Evolutionary conservation across 352 stramenopile species (phyloP), one percentile per base, ranked within the genome.

Genomic region (Pythium aristosporum): DNA sequence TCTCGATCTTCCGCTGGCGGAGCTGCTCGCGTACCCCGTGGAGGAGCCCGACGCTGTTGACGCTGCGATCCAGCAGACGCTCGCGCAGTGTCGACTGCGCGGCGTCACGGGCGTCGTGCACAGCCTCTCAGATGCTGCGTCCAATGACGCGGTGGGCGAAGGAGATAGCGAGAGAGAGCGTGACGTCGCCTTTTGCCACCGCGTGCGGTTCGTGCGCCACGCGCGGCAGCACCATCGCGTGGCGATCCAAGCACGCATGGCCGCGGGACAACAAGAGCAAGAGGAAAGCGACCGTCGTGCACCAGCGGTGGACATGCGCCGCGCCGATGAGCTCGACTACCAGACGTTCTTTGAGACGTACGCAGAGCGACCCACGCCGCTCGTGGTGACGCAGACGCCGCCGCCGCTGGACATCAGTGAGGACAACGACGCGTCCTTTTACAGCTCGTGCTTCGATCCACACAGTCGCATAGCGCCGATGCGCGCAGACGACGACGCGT

Each of bases 301-400:
- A 4, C 47, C 36, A n/a, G 16, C 48, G 1, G 37, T 88, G 3
- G 58, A 73, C 1, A 59, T 32, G 28, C 71, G 54, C 39, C 18
- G 34, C 10, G 60, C 41, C 1, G 37, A 63, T 1, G 63, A 78
- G 4, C 10, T 88, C n/a, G 73, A 67, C 42, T 80, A 87, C 41
- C 76, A 91, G 56, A 71, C 72, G 47, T 91, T 91, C 65, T 87
- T 91, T 50, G 77, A 88, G 64, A 68, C 67, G 37, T 88, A 77
- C 54, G 78, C 76, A 4, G 72, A 76, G 68, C 59, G 63, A 9
- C 23, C 51, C 18, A 48, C 46, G 18, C 76, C 82, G 1, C 58
- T 86, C 21, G 21, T 91, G 43, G 57, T 88, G 20, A 50, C 53
- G 21, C 21, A 51, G 10, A 16, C 39, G 5, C 20, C 46, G 16